A percentile compares a stretch with the other conserved stretches of the same genome.
These are phyloP conservation scores for Ogataea philodendri DNA, from an alignment of 805 yeast genomes.

Conservation along the genomic window DNA sequence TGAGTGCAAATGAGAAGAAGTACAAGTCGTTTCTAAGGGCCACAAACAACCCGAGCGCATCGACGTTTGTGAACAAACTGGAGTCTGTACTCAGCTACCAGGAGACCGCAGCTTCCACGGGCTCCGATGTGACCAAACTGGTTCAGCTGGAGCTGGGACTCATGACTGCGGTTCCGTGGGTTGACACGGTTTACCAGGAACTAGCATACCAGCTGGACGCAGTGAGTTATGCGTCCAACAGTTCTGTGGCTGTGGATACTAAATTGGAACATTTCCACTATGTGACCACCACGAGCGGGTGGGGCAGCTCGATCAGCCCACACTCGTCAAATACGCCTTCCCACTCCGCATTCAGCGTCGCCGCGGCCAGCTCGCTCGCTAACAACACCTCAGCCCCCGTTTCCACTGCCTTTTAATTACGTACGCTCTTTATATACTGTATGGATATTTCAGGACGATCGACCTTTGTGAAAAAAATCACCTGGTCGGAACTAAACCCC, in stretches of 20 bases:
- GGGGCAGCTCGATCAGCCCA: neutral
- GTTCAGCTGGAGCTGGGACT: slow-evolving; percentile 8
- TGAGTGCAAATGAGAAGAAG: neutral
- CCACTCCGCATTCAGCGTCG: neutral
- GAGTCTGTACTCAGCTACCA: slow-evolving; percentile 6
- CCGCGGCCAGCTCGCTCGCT: slow-evolving; percentile 1
- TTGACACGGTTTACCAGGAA: slow-evolving; percentile 8
- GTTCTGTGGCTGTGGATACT: slow-evolving; percentile 6
- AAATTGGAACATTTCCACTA: slow-evolving; percentile 1
- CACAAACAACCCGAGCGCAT: neutral
- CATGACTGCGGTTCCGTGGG: slow-evolving; percentile 11
- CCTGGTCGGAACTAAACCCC: neutral
- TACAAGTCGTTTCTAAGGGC: slow-evolving; percentile 4
- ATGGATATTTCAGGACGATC: no score
- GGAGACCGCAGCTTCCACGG: slow-evolving; percentile 2
- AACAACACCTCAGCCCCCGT: neutral
- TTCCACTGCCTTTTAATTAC: slow-evolving; percentile 1
- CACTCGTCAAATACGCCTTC: no score
- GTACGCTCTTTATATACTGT: neutral
- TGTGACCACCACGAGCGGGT: slow-evolving; percentile 1
- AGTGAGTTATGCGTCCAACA: slow-evolving; percentile 4
- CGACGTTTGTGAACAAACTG: slow-evolving; percentile 3
- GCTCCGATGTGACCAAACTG: slow-evolving; percentile 2
- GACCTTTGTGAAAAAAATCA: neutral
- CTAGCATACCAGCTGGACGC: slow-evolving; percentile 8